Evolutionary conservation across 2,329 filamentous ascomycete genomes (phyloP).

Genomic region (Penicillium sp.): DNA sequence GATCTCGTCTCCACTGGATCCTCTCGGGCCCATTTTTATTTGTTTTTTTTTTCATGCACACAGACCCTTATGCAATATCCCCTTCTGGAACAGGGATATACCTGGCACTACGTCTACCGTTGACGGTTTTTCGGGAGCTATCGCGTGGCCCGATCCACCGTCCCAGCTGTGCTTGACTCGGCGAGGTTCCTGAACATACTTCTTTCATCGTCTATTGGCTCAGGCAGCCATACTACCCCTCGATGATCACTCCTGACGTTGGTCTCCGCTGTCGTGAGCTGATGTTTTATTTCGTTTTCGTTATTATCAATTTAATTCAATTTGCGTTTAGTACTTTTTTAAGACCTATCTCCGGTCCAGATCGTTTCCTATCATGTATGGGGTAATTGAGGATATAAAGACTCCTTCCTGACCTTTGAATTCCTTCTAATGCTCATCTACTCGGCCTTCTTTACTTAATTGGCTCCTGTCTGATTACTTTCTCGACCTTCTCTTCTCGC

Average conservation of each 20-base stretch:
- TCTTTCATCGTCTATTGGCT: constrained; percentile 26
- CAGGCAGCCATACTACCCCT: constrained; percentile 27
- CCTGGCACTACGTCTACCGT: constrained; percentile 7
- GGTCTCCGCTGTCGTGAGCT: constrained; percentile 18
- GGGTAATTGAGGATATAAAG: constrained; percentile 15
- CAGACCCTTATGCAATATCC: not conserved
- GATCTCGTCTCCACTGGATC: not conserved
- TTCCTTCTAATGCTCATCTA: constrained; percentile 5
- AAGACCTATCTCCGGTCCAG: constrained; percentile 2
- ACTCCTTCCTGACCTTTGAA: constrained; percentile 3
- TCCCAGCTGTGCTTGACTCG: constrained; percentile 26
- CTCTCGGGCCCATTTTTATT: not conserved
- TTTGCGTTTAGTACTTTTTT: constrained; percentile 1
- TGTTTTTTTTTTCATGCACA: not conserved
- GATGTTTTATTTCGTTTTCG: constrained; percentile 6
- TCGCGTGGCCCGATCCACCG: constrained; percentile 25
- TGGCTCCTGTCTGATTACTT: constrained; percentile 1
- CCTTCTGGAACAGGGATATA: constrained; percentile 13
- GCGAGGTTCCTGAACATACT: constrained; percentile 19
- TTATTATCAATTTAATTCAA: not conserved
- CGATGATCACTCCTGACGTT: constrained; percentile 26
- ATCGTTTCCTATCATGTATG: constrained; percentile 14
- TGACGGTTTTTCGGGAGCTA: constrained; percentile 23
- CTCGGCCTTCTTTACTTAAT: constrained; percentile 5
- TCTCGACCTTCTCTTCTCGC: constrained; percentile 5